A percentile compares a stretch with the other conserved stretches of the same genome.
These are phyloP conservation scores for Trichosporon inkin DNA, from an alignment of 1,284 basidiomycete genomes.

Conservation along the genomic window DNA sequence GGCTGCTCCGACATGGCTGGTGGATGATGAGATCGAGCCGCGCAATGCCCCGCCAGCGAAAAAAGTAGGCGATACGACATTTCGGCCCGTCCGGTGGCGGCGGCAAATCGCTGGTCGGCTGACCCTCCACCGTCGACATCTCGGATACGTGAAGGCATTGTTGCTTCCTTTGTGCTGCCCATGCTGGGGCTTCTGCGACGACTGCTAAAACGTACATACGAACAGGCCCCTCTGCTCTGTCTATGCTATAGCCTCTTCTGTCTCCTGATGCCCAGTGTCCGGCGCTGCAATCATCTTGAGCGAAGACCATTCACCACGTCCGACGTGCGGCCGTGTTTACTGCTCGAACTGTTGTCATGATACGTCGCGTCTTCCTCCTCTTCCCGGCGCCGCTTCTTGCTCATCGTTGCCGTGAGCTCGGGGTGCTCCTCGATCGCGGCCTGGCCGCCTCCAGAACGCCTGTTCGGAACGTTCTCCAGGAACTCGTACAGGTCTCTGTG, in stretches of 20 bases:
- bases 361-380: slow-evolving; percentile 26
- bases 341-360: background rate
- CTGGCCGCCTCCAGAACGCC: slow-evolving; percentile 18
- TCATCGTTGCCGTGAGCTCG: background rate
- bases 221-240: too few relatives aligned
- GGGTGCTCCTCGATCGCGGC: slow-evolving; percentile 30
- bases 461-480: slow-evolving; percentile 26
- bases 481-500: slow-evolving; percentile 21
- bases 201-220: too few relatives aligned
- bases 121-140: background rate
- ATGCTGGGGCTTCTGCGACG: too few relatives aligned
- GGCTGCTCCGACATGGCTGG: slow-evolving; percentile 10
- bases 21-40: background rate
- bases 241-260: too few relatives aligned
- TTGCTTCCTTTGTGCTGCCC: too few relatives aligned
- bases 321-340: background rate
- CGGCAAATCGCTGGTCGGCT: background rate
- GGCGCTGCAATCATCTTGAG: too few relatives aligned
- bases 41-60: background rate
- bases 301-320: slow-evolving; percentile 11
- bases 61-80: background rate
- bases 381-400: slow-evolving; percentile 17
- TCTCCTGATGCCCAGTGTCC: too few relatives aligned
- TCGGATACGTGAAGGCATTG: background rate
- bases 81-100: background rate